Percentiles rank a stretch among this genome's conserved stretches.
These are phyloP conservation scores for Kluyveromyces lactis DNA, from an alignment of 805 yeast genomes.

Conservation along the genomic window DNA sequence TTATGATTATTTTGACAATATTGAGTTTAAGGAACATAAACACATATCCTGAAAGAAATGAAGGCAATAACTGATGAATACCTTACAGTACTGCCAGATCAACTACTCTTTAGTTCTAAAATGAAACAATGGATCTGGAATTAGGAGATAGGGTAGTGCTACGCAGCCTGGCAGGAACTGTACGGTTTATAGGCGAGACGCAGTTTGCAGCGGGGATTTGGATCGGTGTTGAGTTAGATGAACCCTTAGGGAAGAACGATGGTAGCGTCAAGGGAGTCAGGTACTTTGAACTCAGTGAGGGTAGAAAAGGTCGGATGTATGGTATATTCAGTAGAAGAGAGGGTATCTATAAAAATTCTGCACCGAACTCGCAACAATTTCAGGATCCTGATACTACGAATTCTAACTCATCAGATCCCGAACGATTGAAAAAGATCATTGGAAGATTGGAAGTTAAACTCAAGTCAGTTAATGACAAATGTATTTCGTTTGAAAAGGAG, in stretches of 20 bases:
- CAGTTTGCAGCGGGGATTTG: constrained; percentile 58
- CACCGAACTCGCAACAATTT: not conserved
- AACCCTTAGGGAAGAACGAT: constrained; percentile 72
- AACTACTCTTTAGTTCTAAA: too few relatives aligned
- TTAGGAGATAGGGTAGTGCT: constrained; percentile 30
- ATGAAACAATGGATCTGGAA: constrained; percentile 2
- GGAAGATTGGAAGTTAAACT: constrained; percentile 41
- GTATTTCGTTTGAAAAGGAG: constrained; percentile 1
- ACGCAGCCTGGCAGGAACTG: constrained; percentile 35
- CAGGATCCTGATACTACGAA: not conserved
- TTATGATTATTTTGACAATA: too few relatives aligned
- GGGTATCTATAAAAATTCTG: constrained; percentile 18
- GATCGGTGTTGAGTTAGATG: constrained; percentile 76
- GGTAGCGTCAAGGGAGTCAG: constrained; percentile 57
- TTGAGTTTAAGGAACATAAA: too few relatives aligned
- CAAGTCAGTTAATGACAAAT: constrained; percentile 25
- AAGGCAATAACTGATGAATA: too few relatives aligned
- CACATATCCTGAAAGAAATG: too few relatives aligned
- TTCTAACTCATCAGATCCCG: not conserved
- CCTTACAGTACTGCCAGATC: too few relatives aligned
- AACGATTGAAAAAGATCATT: constrained; percentile 28
- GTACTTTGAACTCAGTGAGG: constrained; percentile 43
- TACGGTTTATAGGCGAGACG: constrained; percentile 45
- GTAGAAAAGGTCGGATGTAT: constrained; percentile 41
- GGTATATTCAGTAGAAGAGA: constrained; percentile 44